Evolutionary conservation across 805 yeast species (phyloP), one percentile per base, ranked within the genome.

Genomic region (Grigorovia jiainica): DNA sequence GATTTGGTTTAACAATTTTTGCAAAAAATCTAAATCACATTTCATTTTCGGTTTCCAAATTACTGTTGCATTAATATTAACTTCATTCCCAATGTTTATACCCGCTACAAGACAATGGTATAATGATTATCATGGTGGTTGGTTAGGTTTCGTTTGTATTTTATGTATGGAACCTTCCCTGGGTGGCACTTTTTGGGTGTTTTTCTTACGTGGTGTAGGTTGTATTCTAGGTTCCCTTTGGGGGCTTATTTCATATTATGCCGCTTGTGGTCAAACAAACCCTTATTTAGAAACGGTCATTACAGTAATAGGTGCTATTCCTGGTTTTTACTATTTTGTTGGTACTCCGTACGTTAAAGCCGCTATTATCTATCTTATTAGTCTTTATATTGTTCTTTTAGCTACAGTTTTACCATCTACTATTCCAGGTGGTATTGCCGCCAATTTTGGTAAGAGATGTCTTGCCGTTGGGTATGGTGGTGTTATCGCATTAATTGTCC

Each of bases 61-160:
- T 10, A 60, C 70, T 0, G 50, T 70, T 30, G 72, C 74, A 0
- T 49, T 72, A 34, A 68, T 71, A 63, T 44, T 71, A 1, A 67
- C 71, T 2, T 68, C 76, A 0, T 71, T 72, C 45, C 78, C 77
- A 1, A 73, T 71, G 68, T 73, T 71, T 48, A 57, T 68, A 29
- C 73, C 76, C 0, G 63, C 64, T 30, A 48, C 69, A 17, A 59
- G 76, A 36, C 53, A 57, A n/a, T 73, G 78, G 78, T 73, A 71
- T 46, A 55, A 55, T n/a, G 62, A 65, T 15, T 63, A 66, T 25
- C 64, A 71, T 45, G 78, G 77, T 34, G 57, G 72, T 1, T 73
- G 78, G 78, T 66, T 71, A 6, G 78, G 77, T 21, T 73, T 73
- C 58, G 74, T 72, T 5, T 72, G 75, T 46, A 68, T 69, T 25